Evolutionary conservation across 176 grass and related monocot genomes (phyloP).

Genomic region (Hordeum marinum): DNA sequence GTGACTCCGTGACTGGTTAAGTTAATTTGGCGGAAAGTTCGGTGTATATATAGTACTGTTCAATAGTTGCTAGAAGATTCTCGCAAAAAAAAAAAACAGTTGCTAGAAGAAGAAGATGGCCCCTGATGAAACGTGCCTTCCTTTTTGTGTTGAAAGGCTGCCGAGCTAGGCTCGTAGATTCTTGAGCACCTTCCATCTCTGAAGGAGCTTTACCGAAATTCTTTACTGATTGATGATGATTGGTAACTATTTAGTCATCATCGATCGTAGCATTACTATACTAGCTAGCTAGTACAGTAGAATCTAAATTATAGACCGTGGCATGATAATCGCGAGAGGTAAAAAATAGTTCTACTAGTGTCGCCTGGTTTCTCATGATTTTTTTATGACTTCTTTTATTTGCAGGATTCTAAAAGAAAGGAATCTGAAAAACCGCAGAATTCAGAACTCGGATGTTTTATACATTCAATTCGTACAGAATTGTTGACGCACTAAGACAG

Average conservation of each 20-base stretch:
- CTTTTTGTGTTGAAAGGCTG: conserved; percentile 24
- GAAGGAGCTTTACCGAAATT: background rate
- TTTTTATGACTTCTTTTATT: background rate
- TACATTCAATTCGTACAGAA: too few species aligned
- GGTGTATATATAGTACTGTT: background rate
- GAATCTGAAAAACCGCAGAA: background rate
- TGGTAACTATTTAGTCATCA: conserved; percentile 15
- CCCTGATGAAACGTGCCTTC: background rate
- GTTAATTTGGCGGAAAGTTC: background rate
- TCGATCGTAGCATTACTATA: background rate
- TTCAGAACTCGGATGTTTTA: background rate
- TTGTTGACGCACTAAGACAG: too few species aligned
- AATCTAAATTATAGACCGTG: background rate
- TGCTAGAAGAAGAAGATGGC: background rate
- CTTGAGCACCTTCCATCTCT: conserved; percentile 18
- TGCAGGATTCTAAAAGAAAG: background rate
- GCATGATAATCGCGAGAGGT: background rate
- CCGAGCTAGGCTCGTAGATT: conserved; percentile 18
- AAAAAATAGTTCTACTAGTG: too few species aligned
- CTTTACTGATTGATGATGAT: background rate
- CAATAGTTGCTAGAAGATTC: background rate
- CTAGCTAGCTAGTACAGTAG: background rate
- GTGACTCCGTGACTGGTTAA: background rate
- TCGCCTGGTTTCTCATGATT: background rate
- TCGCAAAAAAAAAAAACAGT: background rate